A percentile compares a stretch with the other conserved stretches of the same genome.
phyloP scores from a whole-genome alignment of 1,284 basidiomycete species.

The Microstroma glucosiphilum region DNA sequence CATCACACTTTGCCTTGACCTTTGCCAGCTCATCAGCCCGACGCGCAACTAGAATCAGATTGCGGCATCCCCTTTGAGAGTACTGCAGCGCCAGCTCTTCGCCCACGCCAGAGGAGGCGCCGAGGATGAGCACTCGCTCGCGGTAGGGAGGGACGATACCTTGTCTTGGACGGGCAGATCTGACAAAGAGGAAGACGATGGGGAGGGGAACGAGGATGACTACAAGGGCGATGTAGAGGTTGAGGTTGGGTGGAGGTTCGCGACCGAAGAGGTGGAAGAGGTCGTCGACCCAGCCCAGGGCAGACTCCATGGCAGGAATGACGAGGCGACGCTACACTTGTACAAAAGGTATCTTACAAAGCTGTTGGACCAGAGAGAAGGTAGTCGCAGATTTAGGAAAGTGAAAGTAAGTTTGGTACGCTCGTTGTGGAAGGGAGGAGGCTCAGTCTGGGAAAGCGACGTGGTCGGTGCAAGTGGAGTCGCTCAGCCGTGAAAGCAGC shows the following conservation, averaged over 20 bases:
- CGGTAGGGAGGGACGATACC: slow-evolving; percentile 13
- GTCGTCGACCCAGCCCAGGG: slow-evolving; percentile 6
- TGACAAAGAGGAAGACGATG: slow-evolving; percentile 10
- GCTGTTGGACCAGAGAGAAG: no score
- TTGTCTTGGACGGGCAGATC: slow-evolving; percentile 10
- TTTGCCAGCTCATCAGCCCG: slow-evolving; percentile 48
- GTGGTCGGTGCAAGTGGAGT: no score
- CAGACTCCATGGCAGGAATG: not conserved
- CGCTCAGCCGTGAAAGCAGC: no score
- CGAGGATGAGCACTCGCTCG: slow-evolving; percentile 23
- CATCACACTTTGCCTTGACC: slow-evolving; percentile 61
- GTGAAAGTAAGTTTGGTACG: no score
- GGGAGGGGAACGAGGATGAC: slow-evolving; percentile 13
- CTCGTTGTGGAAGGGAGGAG: no score
- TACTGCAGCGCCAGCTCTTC: slow-evolving; percentile 12
- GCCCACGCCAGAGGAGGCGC: slow-evolving; percentile 16
- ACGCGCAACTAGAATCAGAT: slow-evolving; percentile 12
- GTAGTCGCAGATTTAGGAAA: no score
- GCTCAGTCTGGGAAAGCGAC: no score
- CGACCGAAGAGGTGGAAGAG: slow-evolving; percentile 6
- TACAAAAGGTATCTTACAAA: no score
- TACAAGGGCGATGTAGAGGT: slow-evolving; percentile 3
- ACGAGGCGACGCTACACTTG: not conserved
- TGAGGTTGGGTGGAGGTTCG: not conserved
- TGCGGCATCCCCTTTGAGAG: slow-evolving; percentile 11